Evolutionary conservation across 139 green algal genomes (phyloP).

Genomic region (Nannochloris sp.): DNA sequence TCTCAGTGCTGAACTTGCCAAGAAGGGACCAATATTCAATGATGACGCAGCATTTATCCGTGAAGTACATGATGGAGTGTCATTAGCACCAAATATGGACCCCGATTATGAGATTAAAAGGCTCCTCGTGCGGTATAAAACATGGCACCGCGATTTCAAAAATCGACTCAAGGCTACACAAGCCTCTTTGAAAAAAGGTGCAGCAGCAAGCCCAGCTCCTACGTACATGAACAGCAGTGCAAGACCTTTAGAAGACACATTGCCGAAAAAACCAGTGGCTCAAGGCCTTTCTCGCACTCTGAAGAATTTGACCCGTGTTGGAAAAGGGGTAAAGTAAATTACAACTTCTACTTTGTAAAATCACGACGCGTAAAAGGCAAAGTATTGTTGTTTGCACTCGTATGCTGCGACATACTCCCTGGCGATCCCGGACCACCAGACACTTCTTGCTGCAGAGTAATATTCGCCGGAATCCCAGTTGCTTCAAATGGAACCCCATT

Average conservation of each 20-base stretch:
- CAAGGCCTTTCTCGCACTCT: too few species aligned
- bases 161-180: constrained; percentile 6
- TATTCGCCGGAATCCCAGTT: too few species aligned
- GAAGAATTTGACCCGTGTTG: too few species aligned
- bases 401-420: too few species aligned
- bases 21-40: constrained; percentile 20
- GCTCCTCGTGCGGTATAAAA: constrained; percentile 42
- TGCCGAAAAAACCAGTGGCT: background rate
- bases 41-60: constrained; percentile 46
- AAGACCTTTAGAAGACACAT: background rate
- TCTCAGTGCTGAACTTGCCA: constrained; percentile 18
- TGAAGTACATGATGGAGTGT: constrained; percentile 34
- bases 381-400: too few species aligned
- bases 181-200: background rate
- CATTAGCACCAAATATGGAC: constrained; percentile 42
- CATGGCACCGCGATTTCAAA: constrained; percentile 52
- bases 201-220: background rate
- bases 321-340: too few species aligned
- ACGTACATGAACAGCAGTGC: background rate
- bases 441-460: too few species aligned
- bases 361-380: too few species aligned
- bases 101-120: constrained; percentile 37
- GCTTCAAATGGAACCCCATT: too few species aligned
- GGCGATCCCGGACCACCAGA: too few species aligned
- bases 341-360: too few species aligned